phyloP scores from a whole-genome alignment of 106 monocot genomes.

The Narthecium ossifragum region DNA sequence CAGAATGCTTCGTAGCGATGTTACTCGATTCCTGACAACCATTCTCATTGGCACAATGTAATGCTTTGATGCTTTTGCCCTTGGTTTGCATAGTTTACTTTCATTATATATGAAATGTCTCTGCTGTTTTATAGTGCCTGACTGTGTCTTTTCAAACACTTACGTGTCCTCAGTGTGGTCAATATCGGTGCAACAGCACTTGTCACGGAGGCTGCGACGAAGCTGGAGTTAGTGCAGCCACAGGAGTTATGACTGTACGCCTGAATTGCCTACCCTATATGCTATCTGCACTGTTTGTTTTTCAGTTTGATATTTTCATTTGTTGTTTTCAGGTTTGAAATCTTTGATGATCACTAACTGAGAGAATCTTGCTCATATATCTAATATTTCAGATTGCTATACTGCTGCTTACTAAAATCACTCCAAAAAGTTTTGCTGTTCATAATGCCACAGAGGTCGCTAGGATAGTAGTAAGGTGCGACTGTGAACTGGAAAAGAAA shows the following conservation, averaged over 20 bases:
- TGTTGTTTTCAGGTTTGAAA: too few relatives aligned
- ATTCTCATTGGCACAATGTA: conserved; percentile 99
- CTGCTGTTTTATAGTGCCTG: too few relatives aligned
- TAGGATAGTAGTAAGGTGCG: conserved; percentile 83
- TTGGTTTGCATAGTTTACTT: too few relatives aligned
- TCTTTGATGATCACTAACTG: too few relatives aligned
- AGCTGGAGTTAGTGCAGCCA: conserved; percentile 92
- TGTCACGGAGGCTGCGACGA: conserved; percentile 94
- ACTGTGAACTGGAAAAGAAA: too few relatives aligned
- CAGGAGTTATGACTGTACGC: conserved; percentile 96
- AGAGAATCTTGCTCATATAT: too few relatives aligned
- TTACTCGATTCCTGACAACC: conserved; percentile 92
- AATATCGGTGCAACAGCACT: conserved; percentile 97
- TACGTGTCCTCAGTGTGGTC: conserved; percentile 59
- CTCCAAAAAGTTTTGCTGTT: conserved; percentile 97
- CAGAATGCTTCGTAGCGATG: conserved; percentile 76
- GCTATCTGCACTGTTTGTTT: too few relatives aligned
- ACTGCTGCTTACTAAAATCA: conserved; percentile 92
- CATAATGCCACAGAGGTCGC: conserved; percentile 95
- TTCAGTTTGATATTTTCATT: too few relatives aligned
- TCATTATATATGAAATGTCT: too few relatives aligned
- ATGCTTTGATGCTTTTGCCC: too few relatives aligned
- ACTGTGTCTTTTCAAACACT: too few relatives aligned
- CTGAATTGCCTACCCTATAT: background rate
- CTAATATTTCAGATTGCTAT: conserved; percentile 80